Conservation (phyloP, 2,329 filamentous ascomycete species). For the Trichoderma atrobrunneum region DNA sequence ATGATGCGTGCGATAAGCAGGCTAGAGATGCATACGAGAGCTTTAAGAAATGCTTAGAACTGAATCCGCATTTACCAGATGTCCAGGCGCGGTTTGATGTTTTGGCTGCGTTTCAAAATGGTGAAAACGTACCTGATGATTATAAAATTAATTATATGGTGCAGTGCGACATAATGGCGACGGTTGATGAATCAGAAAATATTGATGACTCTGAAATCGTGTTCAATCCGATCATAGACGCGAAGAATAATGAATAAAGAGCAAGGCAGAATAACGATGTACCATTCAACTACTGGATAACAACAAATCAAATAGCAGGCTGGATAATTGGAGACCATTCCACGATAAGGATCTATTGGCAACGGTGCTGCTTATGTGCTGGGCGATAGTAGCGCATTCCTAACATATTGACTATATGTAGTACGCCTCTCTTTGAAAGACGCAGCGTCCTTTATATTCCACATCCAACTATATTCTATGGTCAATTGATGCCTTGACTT, state of each 20-base stretch:
- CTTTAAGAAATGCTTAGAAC: not conserved
- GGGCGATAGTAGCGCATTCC: too few relatives aligned
- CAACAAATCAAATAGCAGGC: accelerated
- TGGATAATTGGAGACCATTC: not conserved
- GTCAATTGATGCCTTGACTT: too few relatives aligned
- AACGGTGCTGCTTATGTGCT: not conserved
- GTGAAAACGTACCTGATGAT: not conserved
- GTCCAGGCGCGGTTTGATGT: not conserved
- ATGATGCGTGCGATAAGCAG: not conserved
- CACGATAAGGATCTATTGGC: not conserved
- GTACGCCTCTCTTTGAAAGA: too few relatives aligned
- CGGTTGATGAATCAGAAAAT: not conserved
- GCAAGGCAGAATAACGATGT: not conserved
- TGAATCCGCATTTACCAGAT: not conserved
- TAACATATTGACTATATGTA: too few relatives aligned
- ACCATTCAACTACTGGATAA: not conserved
- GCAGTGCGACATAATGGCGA: not conserved
- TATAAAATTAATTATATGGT: accelerated
- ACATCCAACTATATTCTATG: too few relatives aligned
- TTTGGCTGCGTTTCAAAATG: not conserved
- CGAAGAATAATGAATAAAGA: not conserved
- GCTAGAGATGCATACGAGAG: not conserved
- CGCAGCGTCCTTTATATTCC: too few relatives aligned
- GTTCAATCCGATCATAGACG: not conserved
- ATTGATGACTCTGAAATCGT: not conserved